A percentile compares a stretch with the other conserved stretches of the same genome.
Conservation (phyloP, 1,284 basidiomycete genomes). For the Ceratobasidium sp. region DNA sequence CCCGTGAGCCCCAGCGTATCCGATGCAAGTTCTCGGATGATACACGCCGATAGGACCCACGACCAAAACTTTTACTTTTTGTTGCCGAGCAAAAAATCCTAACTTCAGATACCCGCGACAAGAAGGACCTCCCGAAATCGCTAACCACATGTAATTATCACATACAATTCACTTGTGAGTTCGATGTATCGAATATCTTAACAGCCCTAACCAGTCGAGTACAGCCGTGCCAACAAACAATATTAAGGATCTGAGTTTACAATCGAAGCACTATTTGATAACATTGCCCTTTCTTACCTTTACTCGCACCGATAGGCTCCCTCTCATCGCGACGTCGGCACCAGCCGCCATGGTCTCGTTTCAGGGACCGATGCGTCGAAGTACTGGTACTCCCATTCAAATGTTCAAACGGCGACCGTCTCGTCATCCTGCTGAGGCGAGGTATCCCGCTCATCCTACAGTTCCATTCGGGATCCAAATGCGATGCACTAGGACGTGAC, state of each 20-base stretch:
- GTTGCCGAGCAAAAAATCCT: too few relatives aligned
- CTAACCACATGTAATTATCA: too few relatives aligned
- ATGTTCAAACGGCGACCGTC: slow-evolving; percentile 34
- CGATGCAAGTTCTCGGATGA: too few relatives aligned
- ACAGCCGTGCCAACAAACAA: too few relatives aligned
- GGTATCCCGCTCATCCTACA: not conserved
- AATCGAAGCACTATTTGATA: slow-evolving; percentile 17
- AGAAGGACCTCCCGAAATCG: too few relatives aligned
- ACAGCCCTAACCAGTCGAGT: too few relatives aligned
- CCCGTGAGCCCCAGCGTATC: too few relatives aligned
- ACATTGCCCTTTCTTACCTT: slow-evolving; percentile 15
- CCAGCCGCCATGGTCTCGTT: slow-evolving; percentile 4
- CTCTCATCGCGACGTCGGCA: not conserved
- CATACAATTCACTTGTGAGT: too few relatives aligned
- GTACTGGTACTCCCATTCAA: slow-evolving; percentile 6
- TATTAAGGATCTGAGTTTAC: slow-evolving; percentile 11
- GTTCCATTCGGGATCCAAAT: not conserved
- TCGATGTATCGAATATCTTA: too few relatives aligned
- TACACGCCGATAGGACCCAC: too few relatives aligned
- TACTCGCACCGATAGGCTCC: not conserved
- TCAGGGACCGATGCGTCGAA: slow-evolving; percentile 19
- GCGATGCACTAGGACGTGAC: not conserved
- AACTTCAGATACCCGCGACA: too few relatives aligned
- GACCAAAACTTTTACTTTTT: too few relatives aligned
- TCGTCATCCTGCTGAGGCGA: not conserved